Base-by-base conservation (phyloP, 441 rosid species). In the Manihot esculenta region DNA sequence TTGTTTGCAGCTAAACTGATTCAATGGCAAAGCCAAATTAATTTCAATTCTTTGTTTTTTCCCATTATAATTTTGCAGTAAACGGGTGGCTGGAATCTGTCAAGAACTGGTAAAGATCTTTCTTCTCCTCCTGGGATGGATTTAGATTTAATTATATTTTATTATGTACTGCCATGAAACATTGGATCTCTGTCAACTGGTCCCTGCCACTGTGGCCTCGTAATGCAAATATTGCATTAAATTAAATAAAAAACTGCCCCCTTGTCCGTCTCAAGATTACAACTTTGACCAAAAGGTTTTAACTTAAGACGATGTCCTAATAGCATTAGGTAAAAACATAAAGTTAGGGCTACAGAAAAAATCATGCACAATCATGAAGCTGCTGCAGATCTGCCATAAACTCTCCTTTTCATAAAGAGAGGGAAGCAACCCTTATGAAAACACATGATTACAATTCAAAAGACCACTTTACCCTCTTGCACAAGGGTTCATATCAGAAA, bases 241-340 rank as follows among this genome's bases (percentile, higher is more conserved):
- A 5, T 38, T 5, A 38, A 38, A 7, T 0, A 38, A 38, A 38
- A 38, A 38, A 23, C 20, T 35, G 67, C 38, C 23, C 64, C 27
- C 20, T 48, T 53, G 15, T 2, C 35, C 5, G 48, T 57, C 47
- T 56, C 44, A 0, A 1, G 3, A 42, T 53, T 54, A 11, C 44
- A 47, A 64, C 26, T 56, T 65, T 65, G 69, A 72, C 75, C 75
- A 47, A 33, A 72, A 10, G 9, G 45, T 20, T n/a, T n/a, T 64
- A 27, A 60, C 66, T 62, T 45, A 30, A 57, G 58, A 64, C 70
- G 65, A 21, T 27, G 56, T 7, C 41, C 10, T 12, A 72, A 9
- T 65, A 23, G 48, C 64, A 3, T 15, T 17, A 64, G 76, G 50
- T 23, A 62, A 63, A 44, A 71, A 56, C 44, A 33, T n/a, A 42